phyloP scores from a whole-genome alignment of 306 rosid genomes.

The Cucumis hystrix region DNA sequence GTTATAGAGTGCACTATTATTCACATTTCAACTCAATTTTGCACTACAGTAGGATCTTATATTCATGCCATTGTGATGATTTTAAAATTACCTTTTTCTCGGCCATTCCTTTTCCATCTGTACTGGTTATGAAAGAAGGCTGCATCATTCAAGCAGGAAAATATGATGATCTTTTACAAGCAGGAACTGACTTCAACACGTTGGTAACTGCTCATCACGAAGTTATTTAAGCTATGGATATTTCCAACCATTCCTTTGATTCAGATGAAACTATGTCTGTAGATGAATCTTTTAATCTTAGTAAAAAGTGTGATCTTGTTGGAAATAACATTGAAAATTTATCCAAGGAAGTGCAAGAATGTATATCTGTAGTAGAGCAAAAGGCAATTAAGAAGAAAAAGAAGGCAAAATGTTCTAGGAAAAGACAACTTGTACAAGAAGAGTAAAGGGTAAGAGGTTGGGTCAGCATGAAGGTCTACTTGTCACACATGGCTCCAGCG shows the following conservation, averaged over 20 bases:
- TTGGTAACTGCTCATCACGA: conserved; percentile 95
- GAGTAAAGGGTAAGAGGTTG: conserved; percentile 97
- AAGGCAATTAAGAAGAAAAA: conserved; percentile 79
- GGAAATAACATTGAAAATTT: conserved; percentile 45
- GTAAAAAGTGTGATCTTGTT: conserved; percentile 33
- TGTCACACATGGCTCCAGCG: conserved; percentile 97
- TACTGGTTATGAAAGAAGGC: conserved; percentile 90
- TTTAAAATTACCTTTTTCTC: not conserved
- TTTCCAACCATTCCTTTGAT: conserved; percentile 76
- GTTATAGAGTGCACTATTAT: not conserved
- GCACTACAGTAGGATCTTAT: not conserved
- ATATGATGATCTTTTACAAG: conserved; percentile 89
- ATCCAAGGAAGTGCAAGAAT: conserved; percentile 84
- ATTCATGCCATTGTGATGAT: not conserved
- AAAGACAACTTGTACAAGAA: conserved; percentile 95
- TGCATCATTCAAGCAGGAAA: conserved; percentile 82
- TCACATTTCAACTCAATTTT: conserved; percentile 1
- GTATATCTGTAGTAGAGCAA: conserved; percentile 52
- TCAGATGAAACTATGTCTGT: conserved; percentile 58
- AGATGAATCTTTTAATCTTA: conserved; percentile 30
- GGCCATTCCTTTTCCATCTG: conserved; percentile 8
- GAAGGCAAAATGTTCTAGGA: conserved; percentile 69
- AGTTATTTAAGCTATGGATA: conserved; percentile 98
- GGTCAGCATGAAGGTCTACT: conserved; percentile 96
- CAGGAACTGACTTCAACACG: conserved; percentile 89